Evolutionary conservation across 148 eudicot species (phyloP).

Genomic region (Pharnaceum exiguum): DNA sequence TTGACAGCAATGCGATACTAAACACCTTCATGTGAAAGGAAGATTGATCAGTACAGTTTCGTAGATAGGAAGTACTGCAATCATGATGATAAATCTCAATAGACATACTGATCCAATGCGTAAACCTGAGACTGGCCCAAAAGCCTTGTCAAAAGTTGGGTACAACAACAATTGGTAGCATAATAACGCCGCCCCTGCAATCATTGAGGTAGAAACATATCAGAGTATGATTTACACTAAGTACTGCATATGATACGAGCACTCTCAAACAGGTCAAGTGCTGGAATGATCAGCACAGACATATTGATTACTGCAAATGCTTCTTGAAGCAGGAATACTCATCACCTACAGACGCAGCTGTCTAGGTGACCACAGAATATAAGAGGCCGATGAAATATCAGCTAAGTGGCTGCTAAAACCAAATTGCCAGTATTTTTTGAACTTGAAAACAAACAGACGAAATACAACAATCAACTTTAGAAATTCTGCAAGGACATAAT

Average conservation of each 20-base stretch:
- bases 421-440: no score
- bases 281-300: no score
- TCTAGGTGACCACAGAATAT: no score
- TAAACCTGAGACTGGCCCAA: slow-evolving; percentile 35
- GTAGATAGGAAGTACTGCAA: background rate
- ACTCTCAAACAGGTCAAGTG: no score
- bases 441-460: no score
- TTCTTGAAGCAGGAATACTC: background rate
- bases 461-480: background rate
- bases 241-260: background rate
- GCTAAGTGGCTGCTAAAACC: no score
- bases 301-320: no score
- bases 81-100: background rate
- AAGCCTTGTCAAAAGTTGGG: slow-evolving; percentile 30
- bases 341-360: no score
- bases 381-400: no score
- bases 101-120: slow-evolving; percentile 36
- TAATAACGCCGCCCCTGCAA: slow-evolving; percentile 32
- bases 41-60: background rate
- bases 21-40: slow-evolving; percentile 25
- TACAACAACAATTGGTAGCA: slow-evolving; percentile 38
- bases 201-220: background rate
- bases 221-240: background rate
- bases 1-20: slow-evolving; percentile 29
- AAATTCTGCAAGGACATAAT: background rate